Evolutionary conservation across 805 yeast genomes (phyloP), one percentile per base, ranked within the genome.

Genomic region (Suhomyces kilbournensis): DNA sequence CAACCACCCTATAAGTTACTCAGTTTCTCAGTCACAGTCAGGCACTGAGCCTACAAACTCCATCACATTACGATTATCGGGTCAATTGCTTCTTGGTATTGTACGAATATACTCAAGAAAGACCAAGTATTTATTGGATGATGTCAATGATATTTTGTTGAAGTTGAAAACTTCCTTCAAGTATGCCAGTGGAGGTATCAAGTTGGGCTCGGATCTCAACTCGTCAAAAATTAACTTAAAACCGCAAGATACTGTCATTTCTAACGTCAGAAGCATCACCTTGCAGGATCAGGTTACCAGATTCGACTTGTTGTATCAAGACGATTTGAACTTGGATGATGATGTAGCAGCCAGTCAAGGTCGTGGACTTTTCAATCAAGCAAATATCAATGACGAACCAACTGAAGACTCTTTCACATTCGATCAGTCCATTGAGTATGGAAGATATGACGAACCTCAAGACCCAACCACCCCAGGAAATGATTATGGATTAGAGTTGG

Each of bases 71-170:
- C 76, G 97, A 52, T 75, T 90, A 23, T 87, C 96, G 0, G 96
- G 97, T 3, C 97, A 91, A 64, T 74, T 92, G 49, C 74, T 92
- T 39, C 83, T 88, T 51, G 97, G 97, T 48, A 90, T 92, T 3
- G 96, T 90, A 34, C 77, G 90, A 52, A 92, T 92, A 20, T 92
- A 90, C 68, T 85, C 94, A 10, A 76, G 93, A 54, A 89, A 92
- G 68, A 90, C 97, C 25, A 86, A 86, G 59, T 88, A 88, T 58
- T 72, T 92, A 22, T 73, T 88, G 47, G 96, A 90, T 51, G 97
- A 92, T 64, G 93, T 90, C 40, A 79, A 84, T 47, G 96, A 88
- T 59, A 86, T 90, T 3, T 68, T 90, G 53, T 69, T 83, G 57
- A 86, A 84, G 60, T 74, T 91, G 62, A 88, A 87, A 62, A 79